Conservation (phyloP, 352 stramenopile genomes). For the Pythium phragmitis region DNA sequence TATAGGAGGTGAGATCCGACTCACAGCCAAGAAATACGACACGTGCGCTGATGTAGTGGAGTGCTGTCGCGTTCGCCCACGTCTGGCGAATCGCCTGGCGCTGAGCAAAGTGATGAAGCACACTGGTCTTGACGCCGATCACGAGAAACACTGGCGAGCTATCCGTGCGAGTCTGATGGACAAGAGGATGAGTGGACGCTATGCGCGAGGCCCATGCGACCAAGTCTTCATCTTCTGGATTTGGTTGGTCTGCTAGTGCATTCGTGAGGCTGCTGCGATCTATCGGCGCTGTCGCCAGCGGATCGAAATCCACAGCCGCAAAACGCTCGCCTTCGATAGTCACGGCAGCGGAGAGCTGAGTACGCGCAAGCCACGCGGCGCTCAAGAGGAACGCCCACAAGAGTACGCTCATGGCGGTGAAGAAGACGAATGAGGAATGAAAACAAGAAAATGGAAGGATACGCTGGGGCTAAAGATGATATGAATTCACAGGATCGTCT, state of each 20-base stretch:
- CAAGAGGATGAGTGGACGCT: background rate
- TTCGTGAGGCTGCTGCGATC: background rate
- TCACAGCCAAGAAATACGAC: constrained; percentile 46
- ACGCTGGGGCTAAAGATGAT: background rate
- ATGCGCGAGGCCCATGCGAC: background rate
- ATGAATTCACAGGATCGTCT: too few relatives aligned
- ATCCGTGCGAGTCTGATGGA: background rate
- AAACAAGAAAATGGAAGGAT: background rate
- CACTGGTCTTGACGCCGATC: constrained; percentile 49
- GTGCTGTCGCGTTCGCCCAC: constrained; percentile 19
- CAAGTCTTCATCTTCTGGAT: background rate
- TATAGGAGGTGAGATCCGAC: constrained; percentile 10
- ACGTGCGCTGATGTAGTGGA: constrained; percentile 13
- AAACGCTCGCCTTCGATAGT: background rate
- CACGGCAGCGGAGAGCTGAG: background rate
- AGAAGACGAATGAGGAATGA: background rate
- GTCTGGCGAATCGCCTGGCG: constrained; percentile 33
- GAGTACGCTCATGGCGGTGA: background rate
- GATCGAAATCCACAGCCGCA: background rate
- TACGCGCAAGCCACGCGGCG: background rate
- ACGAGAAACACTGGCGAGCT: constrained; percentile 26
- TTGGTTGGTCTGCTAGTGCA: background rate
- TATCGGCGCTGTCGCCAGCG: background rate
- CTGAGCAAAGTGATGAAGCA: constrained; percentile 32
- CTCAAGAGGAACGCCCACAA: background rate